Conservation (phyloP, 768 basidiomycete species). For the Amanita fuliginea region DNA sequence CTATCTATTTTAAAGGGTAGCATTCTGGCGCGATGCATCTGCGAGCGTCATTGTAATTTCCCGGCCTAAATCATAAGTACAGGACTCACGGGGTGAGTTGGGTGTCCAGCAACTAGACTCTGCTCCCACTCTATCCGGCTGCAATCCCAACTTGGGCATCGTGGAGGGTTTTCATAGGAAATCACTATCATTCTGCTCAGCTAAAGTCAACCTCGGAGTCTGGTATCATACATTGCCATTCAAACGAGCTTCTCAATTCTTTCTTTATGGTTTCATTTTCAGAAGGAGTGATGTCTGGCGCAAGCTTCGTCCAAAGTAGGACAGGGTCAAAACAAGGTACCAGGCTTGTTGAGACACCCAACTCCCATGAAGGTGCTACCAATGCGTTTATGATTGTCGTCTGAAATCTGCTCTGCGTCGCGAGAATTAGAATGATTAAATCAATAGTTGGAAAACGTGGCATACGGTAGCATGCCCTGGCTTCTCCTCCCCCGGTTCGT, state of each 20-base stretch:
- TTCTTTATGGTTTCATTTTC: conserved; percentile 22
- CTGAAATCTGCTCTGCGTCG: neutral
- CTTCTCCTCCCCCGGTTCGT: conserved; percentile 13
- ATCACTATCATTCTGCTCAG: conserved; percentile 16
- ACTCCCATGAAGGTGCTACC: conserved; percentile 26
- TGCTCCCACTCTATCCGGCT: conserved; percentile 45
- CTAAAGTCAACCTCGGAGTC: neutral
- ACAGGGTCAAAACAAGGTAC: conserved; percentile 21
- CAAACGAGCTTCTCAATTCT: conserved; percentile 32
- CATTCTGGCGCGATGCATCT: conserved; percentile 51
- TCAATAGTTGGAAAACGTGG: neutral
- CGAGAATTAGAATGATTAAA: neutral
- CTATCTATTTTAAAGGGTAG: conserved; percentile 19
- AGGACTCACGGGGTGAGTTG: conserved; percentile 41
- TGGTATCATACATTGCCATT: conserved; percentile 30
- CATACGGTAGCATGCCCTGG: conserved; percentile 8
- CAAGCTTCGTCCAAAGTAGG: conserved; percentile 31
- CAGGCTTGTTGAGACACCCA: conserved; percentile 18
- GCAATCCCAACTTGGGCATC: conserved; percentile 29
- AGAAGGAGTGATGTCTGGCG: conserved; percentile 22
- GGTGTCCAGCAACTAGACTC: conserved; percentile 46
- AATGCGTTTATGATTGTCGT: conserved; percentile 21
- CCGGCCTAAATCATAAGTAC: neutral
- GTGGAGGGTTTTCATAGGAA: conserved; percentile 28
- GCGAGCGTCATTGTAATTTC: neutral